A percentile compares a stretch with the other conserved stretches of the same genome.
These are phyloP conservation scores for Hypocreales sp. DNA, from an alignment of 2,329 filamentous ascomycete genomes.

Conservation along the genomic window DNA sequence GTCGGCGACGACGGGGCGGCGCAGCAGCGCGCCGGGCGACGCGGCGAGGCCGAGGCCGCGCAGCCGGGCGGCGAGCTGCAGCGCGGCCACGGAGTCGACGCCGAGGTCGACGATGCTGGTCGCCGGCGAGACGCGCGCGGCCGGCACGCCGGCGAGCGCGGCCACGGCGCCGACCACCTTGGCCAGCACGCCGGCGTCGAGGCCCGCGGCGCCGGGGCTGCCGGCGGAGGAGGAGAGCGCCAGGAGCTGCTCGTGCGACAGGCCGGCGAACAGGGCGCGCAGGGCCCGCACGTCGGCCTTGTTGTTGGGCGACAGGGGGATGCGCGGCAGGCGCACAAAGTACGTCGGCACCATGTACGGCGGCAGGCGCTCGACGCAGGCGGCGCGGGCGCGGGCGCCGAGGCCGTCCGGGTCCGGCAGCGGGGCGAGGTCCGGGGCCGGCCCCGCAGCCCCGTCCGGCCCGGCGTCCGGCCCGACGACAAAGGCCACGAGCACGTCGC, in stretches of 20 bases:
- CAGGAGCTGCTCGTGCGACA: slow-evolving; percentile 48
- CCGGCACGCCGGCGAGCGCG: slow-evolving; percentile 30
- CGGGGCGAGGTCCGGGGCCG: slow-evolving; percentile 7
- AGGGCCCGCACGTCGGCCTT: slow-evolving; percentile 67
- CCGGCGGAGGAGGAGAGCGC: slow-evolving; percentile 24
- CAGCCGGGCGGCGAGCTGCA: slow-evolving; percentile 50
- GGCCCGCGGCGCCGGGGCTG: slow-evolving; percentile 11
- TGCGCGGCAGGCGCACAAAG: slow-evolving; percentile 51
- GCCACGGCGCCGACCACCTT: slow-evolving; percentile 38
- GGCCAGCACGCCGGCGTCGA: slow-evolving; percentile 20
- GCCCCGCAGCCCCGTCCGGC: background rate
- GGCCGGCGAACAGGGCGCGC: slow-evolving; percentile 44
- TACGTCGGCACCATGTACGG: slow-evolving; percentile 87
- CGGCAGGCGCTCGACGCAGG: slow-evolving; percentile 57
- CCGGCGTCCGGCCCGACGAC: slow-evolving; percentile 19
- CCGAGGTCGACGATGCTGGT: slow-evolving; percentile 75
- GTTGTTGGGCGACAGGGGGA: slow-evolving; percentile 79
- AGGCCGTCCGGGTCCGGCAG: slow-evolving; percentile 19
- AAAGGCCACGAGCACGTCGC: slow-evolving; percentile 70
- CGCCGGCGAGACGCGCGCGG: slow-evolving; percentile 27
- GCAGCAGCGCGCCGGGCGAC: slow-evolving; percentile 52
- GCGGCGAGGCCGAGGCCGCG: slow-evolving; percentile 48
- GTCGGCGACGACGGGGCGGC: slow-evolving; percentile 34
- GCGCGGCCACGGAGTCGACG: slow-evolving; percentile 73
- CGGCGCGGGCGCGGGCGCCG: slow-evolving; percentile 32